phyloP scores from a whole-genome alignment of 1,284 basidiomycete species.

The Papiliotrema fonsecae region DNA sequence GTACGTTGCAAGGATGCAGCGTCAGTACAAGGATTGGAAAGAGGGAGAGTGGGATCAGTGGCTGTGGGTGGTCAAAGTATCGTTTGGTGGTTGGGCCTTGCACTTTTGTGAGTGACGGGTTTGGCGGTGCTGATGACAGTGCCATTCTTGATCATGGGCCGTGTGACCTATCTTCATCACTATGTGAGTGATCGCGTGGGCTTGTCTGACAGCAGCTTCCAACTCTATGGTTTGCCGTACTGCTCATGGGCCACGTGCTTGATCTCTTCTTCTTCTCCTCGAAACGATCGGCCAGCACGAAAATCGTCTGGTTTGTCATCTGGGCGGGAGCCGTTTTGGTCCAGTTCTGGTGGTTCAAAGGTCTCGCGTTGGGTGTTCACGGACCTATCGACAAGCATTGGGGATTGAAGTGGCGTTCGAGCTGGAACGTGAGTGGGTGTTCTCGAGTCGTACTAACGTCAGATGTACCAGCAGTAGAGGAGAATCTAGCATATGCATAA shows the following conservation, averaged over 20 bases:
- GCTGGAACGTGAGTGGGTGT: slow-evolving; percentile 39
- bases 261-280: slow-evolving; percentile 88
- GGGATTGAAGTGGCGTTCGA: slow-evolving; percentile 68
- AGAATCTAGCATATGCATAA: neutral
- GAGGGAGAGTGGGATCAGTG: slow-evolving; percentile 88
- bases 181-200: slow-evolving; percentile 49
- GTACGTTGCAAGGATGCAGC: slow-evolving; percentile 78
- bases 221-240: slow-evolving; percentile 89
- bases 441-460: neutral
- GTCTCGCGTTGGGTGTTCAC: slow-evolving; percentile 79
- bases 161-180: slow-evolving; percentile 54
- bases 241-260: slow-evolving; percentile 83
- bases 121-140: slow-evolving; percentile 51
- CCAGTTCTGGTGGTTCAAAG: slow-evolving; percentile 92
- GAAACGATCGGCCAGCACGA: slow-evolving; percentile 59
- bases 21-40: slow-evolving; percentile 86
- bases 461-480: slow-evolving; percentile 14
- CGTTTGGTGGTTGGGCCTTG: slow-evolving; percentile 84
- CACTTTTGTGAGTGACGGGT: slow-evolving; percentile 66
- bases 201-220: slow-evolving; percentile 66
- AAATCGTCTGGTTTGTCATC: slow-evolving; percentile 66
- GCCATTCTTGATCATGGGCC: slow-evolving; percentile 94
- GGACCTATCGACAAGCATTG: slow-evolving; percentile 74
- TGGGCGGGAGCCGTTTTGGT: slow-evolving; percentile 60
- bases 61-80: slow-evolving; percentile 85